Evolutionary conservation across 805 yeast genomes (phyloP).

Genomic region (Kodamaea kaohsiungensis): DNA sequence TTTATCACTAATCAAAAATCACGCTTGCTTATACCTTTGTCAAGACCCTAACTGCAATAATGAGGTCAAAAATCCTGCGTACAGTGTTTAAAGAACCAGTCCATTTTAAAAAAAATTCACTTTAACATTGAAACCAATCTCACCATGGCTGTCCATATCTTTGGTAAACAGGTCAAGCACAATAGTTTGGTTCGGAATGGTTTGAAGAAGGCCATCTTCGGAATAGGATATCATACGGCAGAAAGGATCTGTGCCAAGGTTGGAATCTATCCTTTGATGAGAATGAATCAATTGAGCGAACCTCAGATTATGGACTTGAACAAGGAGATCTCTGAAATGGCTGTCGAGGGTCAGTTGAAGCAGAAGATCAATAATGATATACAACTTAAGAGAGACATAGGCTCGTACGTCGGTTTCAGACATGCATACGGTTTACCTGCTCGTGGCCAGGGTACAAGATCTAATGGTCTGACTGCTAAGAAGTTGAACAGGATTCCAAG

Average conservation of each 20-base stretch:
- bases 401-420: conserved; percentile 85
- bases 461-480: conserved; percentile 88
- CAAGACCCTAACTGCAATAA: not conserved
- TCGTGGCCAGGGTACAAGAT: conserved; percentile 87
- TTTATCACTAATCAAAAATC: not conserved
- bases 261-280: conserved; percentile 90
- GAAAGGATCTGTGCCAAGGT: conserved; percentile 78
- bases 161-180: conserved; percentile 46
- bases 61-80: not conserved
- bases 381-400: conserved; percentile 72
- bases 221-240: conserved; percentile 78
- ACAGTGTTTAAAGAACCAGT: not conserved
- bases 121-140: not conserved
- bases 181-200: conserved; percentile 53
- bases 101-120: conserved; percentile 4
- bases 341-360: conserved; percentile 78
- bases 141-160: conserved; percentile 45
- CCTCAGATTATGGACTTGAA: conserved; percentile 83
- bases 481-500: conserved; percentile 78
- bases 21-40: not conserved
- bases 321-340: conserved; percentile 80
- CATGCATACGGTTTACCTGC: conserved; percentile 73
- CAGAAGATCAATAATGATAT: conserved; percentile 79
- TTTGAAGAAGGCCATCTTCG: conserved; percentile 78
- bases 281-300: conserved; percentile 90